These are phyloP conservation scores for Grosmannia serpens DNA, from an alignment of 2,329 filamentous ascomycete species.

Conservation along the genomic window DNA sequence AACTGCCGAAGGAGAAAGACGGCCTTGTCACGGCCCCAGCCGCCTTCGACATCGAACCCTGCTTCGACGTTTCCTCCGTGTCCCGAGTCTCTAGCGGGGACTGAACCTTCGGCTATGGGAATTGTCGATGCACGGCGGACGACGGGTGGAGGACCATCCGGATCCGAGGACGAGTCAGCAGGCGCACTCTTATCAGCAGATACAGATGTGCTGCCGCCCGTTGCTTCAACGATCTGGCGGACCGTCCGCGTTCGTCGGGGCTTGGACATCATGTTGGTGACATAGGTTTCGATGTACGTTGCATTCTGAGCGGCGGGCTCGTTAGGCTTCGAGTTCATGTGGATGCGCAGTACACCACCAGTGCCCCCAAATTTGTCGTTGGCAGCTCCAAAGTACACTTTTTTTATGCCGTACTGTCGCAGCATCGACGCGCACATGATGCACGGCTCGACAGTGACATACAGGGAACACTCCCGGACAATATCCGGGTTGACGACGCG, in stretches of 20 bases:
- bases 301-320: constrained; percentile 16
- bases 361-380: constrained; percentile 98
- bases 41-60: constrained; percentile 73
- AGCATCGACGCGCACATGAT: constrained; percentile 97
- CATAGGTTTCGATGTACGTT: constrained; percentile 13
- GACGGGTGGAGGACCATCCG: constrained; percentile 1
- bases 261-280: constrained; percentile 12
- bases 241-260: constrained; percentile 5
- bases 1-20: constrained; percentile 87
- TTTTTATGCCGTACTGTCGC: constrained; percentile 74
- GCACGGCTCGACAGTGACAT: constrained; percentile 96
- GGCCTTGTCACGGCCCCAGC: constrained; percentile 81
- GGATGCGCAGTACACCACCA: constrained; percentile 82
- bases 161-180: neutral
- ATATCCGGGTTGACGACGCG: constrained; percentile 54
- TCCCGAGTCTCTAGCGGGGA: constrained; percentile 21
- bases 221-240: neutral
- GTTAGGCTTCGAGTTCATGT: constrained; percentile 43
- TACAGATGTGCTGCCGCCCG: neutral
- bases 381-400: constrained; percentile 87
- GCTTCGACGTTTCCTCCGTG: constrained; percentile 62
- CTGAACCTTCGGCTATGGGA: constrained; percentile 14
- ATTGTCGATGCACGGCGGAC: constrained; percentile 13
- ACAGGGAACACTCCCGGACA: constrained; percentile 63
- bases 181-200: neutral